Evolutionary conservation across 139 green algal genomes (phyloP), one percentile per base, ranked within the genome.

Genomic region (Astrephomene gubernaculifera): DNA sequence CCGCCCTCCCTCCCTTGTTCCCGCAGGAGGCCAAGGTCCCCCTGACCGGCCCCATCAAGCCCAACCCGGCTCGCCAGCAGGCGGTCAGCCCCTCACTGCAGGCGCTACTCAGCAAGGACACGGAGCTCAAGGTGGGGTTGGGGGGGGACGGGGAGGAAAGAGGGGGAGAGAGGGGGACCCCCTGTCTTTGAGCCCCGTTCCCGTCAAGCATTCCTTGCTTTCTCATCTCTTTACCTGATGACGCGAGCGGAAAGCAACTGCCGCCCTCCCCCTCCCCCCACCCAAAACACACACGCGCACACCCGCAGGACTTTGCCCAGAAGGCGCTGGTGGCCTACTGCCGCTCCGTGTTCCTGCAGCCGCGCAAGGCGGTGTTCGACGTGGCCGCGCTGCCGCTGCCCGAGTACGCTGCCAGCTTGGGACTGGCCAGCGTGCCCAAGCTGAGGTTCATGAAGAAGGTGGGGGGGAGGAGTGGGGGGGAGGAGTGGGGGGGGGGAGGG

Each of bases 261-360:
- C 14, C 19, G 12, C 35, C 65, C 65, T n/a, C 14, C 65, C 65
- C 33, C 65, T 49, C 35, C 35, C 36, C 17, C 24, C 39, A 22
- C 22, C 2, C 68, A 4, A 24, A 38, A 0, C 68, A 21, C 38
- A 45, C 4, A n/a, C n/a, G n/a, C 65, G 17, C 44, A 45, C 70
- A 14, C 57, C 38, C 44, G 75, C 89, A 98, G 93, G 92, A 97
- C 65, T 88, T 95, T 57, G 97, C 95, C 2, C 96, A 99, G 94
- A 87, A 93, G 2, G 92, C 94, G 2, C 81, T 99, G 3, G 87
- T 96, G 12, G 93, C 95, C 2, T 99, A 99, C 91, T 75, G 98
- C 41, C 93, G 95, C 35, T 96, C 89, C 29, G 92, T 99, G 25
- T 97, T 96, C 85, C 90, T 99, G 85, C 94, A 96, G 83, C 94